These are phyloP conservation scores for Didymosphaeria variabile DNA, from an alignment of 2,329 filamentous ascomycete genomes.

Conservation along the genomic window DNA sequence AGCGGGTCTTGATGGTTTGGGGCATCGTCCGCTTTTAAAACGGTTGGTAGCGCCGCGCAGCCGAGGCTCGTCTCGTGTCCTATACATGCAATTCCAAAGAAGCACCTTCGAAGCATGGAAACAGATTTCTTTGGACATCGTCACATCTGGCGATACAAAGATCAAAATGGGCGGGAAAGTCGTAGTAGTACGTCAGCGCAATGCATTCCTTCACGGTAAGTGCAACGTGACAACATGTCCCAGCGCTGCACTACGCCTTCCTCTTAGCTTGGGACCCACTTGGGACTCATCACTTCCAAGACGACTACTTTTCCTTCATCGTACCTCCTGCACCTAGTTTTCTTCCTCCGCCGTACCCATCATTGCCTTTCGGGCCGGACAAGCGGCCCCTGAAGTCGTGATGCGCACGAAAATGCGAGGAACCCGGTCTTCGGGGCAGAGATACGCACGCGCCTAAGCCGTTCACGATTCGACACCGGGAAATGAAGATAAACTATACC, in stretches of 20 bases:
- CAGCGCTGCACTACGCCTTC: not conserved
- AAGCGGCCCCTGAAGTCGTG: not conserved
- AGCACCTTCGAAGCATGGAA: not conserved
- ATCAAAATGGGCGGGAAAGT: no score
- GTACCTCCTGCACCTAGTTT: not conserved
- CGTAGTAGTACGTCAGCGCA: no score
- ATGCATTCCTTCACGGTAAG: no score
- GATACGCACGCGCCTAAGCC: not conserved
- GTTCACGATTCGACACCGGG: slow-evolving; percentile 14
- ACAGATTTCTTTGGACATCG: not conserved
- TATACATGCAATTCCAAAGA: not conserved
- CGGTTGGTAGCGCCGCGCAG: slow-evolving; percentile 1
- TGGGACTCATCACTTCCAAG: not conserved
- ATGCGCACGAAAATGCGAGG: not conserved
- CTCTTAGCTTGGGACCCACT: not conserved
- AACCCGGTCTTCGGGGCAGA: not conserved
- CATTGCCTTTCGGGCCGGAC: not conserved
- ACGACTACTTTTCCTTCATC: not conserved
- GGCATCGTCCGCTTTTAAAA: slow-evolving; percentile 7
- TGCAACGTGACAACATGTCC: no score
- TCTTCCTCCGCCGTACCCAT: not conserved
- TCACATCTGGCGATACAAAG: no score
- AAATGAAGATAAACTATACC: slow-evolving; percentile 8
- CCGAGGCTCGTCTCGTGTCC: not conserved
- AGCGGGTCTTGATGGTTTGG: slow-evolving; percentile 7